Base-by-base conservation (phyloP, 305 asterid genomes). In the Solanum hybrid region DNA sequence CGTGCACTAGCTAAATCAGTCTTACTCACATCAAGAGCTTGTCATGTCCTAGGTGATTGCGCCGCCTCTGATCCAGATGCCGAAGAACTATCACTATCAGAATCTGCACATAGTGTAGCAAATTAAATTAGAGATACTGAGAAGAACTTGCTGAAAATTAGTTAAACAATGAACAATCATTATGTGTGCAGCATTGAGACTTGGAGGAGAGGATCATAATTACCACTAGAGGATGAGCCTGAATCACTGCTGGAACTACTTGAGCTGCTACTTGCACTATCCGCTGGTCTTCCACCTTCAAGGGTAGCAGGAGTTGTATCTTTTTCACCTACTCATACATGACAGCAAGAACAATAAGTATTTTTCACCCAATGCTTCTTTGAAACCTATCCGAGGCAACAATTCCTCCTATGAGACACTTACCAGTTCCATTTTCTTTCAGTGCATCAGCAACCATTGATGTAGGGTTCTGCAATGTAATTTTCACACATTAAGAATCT, bases 81-180 rank as follows among this genome's bases (percentile, higher is more conserved):
- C 32, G 95, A 93, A 72, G 95, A 93, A 92, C 95, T 93, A 57
- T 93, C 95, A 32, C 95, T 93, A 78, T 93, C 96, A 86, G 96
- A 94, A 93, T 94, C 96, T 94, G 95, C 89, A 88, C 20, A 12
- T 7, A 33, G 85, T 38, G 72, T 77, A 76, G 72, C 73, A 37
- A 32, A 72, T 6, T 29, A 38, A 79, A 38, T 61, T 29, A 61
- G 14, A 75, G 20, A 41, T 31, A 29, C 75, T 10, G 22, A 31
- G 37, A 26, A 33, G 38, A 17, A 41, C 68, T 37, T 22, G 38
- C 78, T 33, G 77, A 27, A 84, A 72, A n/a, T 15, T 1, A 85
- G 4, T 45, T 9, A 68, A 34, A 79, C 70, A 86, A 26, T 17
- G 15, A 75, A 45, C 6, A 37, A 72, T 13, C 33, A 33, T 79